phyloP scores from a whole-genome alignment of 768 basidiomycete species.

The Xerocomus potaroensis region DNA sequence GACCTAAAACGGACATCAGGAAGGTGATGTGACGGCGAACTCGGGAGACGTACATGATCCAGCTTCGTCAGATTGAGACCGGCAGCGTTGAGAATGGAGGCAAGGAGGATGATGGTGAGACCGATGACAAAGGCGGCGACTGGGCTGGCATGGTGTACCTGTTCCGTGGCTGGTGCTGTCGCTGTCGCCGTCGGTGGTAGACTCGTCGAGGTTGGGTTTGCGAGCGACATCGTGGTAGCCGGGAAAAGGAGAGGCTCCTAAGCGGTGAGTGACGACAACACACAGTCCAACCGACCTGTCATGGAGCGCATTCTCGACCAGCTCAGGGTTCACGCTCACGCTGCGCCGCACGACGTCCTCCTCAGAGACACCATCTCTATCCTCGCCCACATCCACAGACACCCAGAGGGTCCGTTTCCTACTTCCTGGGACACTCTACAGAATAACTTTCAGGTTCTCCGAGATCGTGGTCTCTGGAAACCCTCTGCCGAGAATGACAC shows the following conservation, averaged over 20 bases:
- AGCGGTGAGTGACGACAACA: constrained; percentile 1
- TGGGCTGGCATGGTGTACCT: constrained; percentile 45
- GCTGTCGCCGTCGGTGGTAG: constrained; percentile 9
- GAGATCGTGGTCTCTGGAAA: constrained; percentile 24
- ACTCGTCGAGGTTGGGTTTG: constrained; percentile 14
- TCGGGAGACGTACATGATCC: constrained; percentile 64
- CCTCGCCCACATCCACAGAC: constrained; percentile 20
- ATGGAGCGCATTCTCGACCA: constrained; percentile 29
- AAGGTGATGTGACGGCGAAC: neutral
- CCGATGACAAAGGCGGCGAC: constrained; percentile 80
- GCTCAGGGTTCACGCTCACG: constrained; percentile 14
- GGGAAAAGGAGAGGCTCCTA: constrained; percentile 15
- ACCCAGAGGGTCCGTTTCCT: constrained; percentile 13
- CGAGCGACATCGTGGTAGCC: constrained; percentile 14
- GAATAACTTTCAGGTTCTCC: constrained; percentile 20
- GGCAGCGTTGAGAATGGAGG: constrained; percentile 83
- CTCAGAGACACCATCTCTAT: constrained; percentile 20
- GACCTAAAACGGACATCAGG: constrained; percentile 40
- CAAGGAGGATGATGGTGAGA: constrained; percentile 75
- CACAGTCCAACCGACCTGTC: neutral
- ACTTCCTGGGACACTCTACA: constrained; percentile 24
- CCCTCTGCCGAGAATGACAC: constrained; percentile 23
- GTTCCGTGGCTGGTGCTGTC: constrained; percentile 16
- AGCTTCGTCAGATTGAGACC: constrained; percentile 95
- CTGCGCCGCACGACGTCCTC: constrained; percentile 10